Percentiles rank a stretch among this genome's conserved stretches.
phyloP scores from a whole-genome alignment of 2,329 filamentous ascomycete genomes.

The Biscogniauxia marginata region DNA sequence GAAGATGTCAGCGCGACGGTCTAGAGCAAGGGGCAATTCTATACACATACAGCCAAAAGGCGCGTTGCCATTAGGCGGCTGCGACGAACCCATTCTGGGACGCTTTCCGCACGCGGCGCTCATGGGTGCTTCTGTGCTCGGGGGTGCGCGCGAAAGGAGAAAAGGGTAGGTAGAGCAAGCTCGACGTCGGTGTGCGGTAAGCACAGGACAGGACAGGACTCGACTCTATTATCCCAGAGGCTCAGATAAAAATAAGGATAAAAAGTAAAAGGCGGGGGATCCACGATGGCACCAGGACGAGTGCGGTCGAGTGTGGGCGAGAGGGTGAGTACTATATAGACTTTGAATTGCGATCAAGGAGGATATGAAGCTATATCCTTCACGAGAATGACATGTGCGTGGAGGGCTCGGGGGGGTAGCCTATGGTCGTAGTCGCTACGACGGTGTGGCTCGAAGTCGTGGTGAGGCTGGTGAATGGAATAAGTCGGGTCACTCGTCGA shows the following conservation, averaged over 20 bases:
- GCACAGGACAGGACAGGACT: conserved; percentile 1
- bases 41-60: conserved; percentile 66
- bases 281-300: not conserved
- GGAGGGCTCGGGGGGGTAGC: conserved; percentile 8
- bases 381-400: conserved; percentile 13
- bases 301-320: not conserved
- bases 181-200: conserved; percentile 2
- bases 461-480: conserved; percentile 19
- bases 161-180: conserved; percentile 3
- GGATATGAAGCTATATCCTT: not conserved
- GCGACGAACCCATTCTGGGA: conserved; percentile 60
- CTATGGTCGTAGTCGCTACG: conserved; percentile 10
- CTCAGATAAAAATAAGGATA: not conserved
- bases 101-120: conserved; percentile 48
- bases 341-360: not conserved
- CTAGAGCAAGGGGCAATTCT: conserved; percentile 1
- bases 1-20: conserved; percentile 13
- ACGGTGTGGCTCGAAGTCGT: conserved; percentile 9
- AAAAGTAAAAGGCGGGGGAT: no score
- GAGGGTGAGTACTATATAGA: not conserved
- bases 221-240: not conserved
- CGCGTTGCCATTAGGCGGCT: conserved; percentile 53
- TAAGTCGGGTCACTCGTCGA: conserved; percentile 17
- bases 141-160: conserved; percentile 8
- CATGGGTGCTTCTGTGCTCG: conserved; percentile 46